A percentile compares a stretch with the other conserved stretches of the same genome.
Evolutionary conservation across 768 basidiomycete genomes (phyloP).

Genomic region (Inosperma sp.): DNA sequence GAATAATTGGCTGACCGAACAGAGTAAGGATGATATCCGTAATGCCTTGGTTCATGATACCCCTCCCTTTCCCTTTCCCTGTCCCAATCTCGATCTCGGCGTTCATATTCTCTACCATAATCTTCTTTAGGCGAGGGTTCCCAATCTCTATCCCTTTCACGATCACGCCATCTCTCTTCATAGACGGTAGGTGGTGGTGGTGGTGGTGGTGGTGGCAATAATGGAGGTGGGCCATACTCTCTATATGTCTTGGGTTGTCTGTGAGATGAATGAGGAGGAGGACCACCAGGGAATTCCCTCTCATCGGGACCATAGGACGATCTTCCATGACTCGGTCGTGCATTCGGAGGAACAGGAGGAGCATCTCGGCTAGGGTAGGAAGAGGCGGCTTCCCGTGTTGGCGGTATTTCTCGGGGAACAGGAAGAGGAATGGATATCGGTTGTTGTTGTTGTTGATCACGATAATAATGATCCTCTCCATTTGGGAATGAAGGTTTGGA

Average conservation of each 20-base stretch:
- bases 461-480: conserved; percentile 18
- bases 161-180: no score
- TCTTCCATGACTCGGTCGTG: conserved; percentile 7
- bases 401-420: conserved; percentile 11
- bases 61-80: conserved; percentile 10
- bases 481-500: conserved; percentile 25
- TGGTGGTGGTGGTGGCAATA: no score
- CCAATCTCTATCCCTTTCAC: no score
- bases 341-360: conserved; percentile 7
- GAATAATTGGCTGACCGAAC: conserved; percentile 10
- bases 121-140: no score
- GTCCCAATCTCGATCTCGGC: conserved; percentile 11
- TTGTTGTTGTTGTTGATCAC: conserved; percentile 12
- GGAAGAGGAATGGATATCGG: no score
- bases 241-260: conserved; percentile 3
- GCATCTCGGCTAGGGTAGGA: conserved; percentile 8
- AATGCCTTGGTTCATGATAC: conserved; percentile 11
- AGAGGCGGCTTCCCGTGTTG: conserved; percentile 17
- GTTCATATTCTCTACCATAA: no score
- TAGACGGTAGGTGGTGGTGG: conserved; percentile 8
- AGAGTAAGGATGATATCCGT: conserved; percentile 12
- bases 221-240: background rate
- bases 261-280: conserved; percentile 8
- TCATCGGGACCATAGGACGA: conserved; percentile 14
- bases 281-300: conserved; percentile 14